phyloP scores from a whole-genome alignment of 495 filamentous ascomycete species.

The Haplographium delicatum region DNA sequence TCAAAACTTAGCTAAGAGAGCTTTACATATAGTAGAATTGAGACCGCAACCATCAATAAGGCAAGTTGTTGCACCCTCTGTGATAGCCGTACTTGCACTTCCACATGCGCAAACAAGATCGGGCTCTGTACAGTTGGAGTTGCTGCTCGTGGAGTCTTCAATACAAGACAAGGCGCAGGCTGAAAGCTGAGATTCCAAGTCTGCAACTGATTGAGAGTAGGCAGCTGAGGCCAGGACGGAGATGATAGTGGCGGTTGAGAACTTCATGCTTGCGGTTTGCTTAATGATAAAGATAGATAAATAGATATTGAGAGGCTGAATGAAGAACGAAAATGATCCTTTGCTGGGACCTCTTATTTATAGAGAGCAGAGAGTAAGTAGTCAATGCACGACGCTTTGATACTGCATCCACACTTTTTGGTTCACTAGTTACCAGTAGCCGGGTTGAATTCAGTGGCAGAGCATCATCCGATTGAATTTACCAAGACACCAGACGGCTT shows the following conservation, averaged over 20 bases:
- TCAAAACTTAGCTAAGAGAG: too few species aligned
- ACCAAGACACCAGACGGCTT: too few species aligned
- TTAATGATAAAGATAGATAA: background rate
- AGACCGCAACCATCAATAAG: slow-evolving; percentile 5
- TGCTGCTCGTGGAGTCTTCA: background rate
- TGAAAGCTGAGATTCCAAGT: slow-evolving; percentile 4
- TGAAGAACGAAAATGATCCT: background rate
- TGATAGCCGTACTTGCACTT: background rate
- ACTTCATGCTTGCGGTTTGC: slow-evolving; percentile 17
- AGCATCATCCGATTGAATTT: too few species aligned
- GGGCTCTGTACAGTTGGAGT: slow-evolving; percentile 6
- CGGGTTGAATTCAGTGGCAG: too few species aligned
- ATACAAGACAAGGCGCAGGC: slow-evolving; percentile 16
- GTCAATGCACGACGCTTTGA: too few species aligned
- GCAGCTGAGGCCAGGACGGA: slow-evolving; percentile 7
- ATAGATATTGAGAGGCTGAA: background rate
- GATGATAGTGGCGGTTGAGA: slow-evolving; percentile 10
- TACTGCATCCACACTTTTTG: too few species aligned
- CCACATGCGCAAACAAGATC: slow-evolving; percentile 21
- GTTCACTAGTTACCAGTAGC: too few species aligned
- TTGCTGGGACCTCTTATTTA: too few species aligned
- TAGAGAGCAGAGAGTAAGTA: too few species aligned
- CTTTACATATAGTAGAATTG: too few species aligned
- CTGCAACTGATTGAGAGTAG: slow-evolving; percentile 12
- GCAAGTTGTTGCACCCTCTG: slow-evolving; percentile 6